Evolutionary conservation across 495 filamentous ascomycete species (phyloP).

Genomic region (Penicillium cinerascens): DNA sequence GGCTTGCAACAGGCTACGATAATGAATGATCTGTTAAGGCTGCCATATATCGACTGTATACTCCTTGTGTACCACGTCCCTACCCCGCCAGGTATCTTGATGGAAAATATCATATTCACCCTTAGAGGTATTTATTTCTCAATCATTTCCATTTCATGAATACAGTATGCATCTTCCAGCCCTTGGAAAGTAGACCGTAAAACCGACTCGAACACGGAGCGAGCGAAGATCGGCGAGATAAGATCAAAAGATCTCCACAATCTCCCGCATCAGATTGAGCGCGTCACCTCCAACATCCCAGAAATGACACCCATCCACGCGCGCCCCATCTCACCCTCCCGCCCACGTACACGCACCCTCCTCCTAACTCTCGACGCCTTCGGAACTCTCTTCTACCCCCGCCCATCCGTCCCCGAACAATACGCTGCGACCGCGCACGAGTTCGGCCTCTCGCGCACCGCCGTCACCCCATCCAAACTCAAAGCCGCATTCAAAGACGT

Average conservation of each 20-base stretch:
- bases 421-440: slow-evolving; percentile 58
- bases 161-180: too few species aligned
- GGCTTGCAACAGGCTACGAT: too few species aligned
- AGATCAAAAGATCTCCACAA: neutral
- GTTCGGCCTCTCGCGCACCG: slow-evolving; percentile 54
- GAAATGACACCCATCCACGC: neutral
- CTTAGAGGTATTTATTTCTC: too few species aligned
- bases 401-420: slow-evolving; percentile 53
- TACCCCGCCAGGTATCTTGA: too few species aligned
- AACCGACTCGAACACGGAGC: neutral
- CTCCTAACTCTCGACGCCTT: slow-evolving; percentile 76
- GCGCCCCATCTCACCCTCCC: neutral
- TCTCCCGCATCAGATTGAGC: neutral
- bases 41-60: too few species aligned
- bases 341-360: slow-evolving; percentile 43
- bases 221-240: neutral
- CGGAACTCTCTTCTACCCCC: slow-evolving; percentile 68
- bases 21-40: too few species aligned
- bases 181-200: too few species aligned
- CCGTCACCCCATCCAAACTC: slow-evolving; percentile 27
- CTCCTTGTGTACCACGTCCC: too few species aligned
- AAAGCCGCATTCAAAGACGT: slow-evolving; percentile 41
- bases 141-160: too few species aligned
- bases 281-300: neutral
- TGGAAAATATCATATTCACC: too few species aligned